phyloP scores from a whole-genome alignment of 768 basidiomycete genomes.

The Mycena vulgaris region DNA sequence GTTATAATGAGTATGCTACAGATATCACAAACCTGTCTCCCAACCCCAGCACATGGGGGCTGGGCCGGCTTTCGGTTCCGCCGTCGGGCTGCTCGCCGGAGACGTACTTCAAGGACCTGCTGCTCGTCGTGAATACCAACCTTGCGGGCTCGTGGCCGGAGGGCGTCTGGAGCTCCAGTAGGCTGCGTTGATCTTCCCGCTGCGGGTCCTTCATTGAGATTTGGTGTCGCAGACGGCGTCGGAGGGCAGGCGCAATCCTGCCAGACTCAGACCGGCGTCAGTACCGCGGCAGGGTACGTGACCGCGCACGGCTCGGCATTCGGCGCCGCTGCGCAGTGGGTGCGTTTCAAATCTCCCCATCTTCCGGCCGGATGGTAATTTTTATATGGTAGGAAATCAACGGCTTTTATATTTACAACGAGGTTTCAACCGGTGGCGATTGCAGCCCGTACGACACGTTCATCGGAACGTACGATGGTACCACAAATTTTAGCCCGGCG shows the following conservation, averaged over 20 bases:
- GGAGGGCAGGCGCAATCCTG: conserved; percentile 34
- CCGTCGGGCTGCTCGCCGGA: conserved; percentile 49
- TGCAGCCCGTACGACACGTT: background rate
- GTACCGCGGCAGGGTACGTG: conserved; percentile 34
- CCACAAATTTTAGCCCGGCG: conserved; percentile 6
- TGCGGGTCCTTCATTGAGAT: no score
- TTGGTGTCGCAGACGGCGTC: conserved; percentile 36
- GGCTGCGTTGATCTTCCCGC: background rate
- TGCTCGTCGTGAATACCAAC: conserved; percentile 58
- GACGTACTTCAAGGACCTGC: conserved; percentile 54
- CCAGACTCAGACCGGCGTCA: conserved; percentile 31
- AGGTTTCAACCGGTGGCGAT: background rate
- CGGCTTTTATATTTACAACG: background rate
- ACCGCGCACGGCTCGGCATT: conserved; percentile 31
- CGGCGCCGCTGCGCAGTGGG: conserved; percentile 32
- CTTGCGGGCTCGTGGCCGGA: conserved; percentile 50
- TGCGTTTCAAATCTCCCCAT: conserved; percentile 5
- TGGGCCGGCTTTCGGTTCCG: conserved; percentile 22
- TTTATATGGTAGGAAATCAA: background rate
- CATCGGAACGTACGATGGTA: conserved; percentile 15
- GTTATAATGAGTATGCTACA: background rate
- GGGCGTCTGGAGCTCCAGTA: conserved; percentile 54
- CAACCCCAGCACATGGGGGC: no score
- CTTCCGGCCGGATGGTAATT: background rate
- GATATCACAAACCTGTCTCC: background rate